Evolutionary conservation across 305 asterid species (phyloP).

Genomic region (Fraxinus platypoda): DNA sequence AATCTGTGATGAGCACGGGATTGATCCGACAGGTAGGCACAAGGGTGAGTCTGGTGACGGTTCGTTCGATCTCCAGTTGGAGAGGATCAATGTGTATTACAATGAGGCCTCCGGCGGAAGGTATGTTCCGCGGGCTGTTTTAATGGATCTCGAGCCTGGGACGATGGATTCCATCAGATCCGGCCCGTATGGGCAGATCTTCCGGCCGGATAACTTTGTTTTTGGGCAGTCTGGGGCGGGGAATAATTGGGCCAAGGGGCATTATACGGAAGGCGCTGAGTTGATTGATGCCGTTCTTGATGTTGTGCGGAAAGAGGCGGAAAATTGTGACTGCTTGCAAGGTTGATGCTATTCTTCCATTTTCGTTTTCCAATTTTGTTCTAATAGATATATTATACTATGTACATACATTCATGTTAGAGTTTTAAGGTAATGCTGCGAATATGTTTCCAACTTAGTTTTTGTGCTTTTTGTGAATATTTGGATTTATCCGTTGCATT

Average conservation of each 20-base stretch:
- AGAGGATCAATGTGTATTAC: slow-evolving; percentile 74
- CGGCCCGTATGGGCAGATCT: slow-evolving; percentile 77
- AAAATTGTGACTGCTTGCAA: slow-evolving; percentile 89
- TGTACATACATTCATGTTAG: neutral
- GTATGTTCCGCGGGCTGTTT: slow-evolving; percentile 83
- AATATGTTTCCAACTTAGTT: neutral
- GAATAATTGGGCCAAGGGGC: slow-evolving; percentile 82
- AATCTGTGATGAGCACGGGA: slow-evolving; percentile 78
- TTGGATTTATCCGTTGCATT: neutral
- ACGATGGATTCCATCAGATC: slow-evolving; percentile 93
- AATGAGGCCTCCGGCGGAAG: slow-evolving; percentile 89
- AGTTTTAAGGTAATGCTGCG: neutral
- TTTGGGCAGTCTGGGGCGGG: slow-evolving; percentile 93
- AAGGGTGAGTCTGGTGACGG: slow-evolving; percentile 42
- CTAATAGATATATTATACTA: neutral
- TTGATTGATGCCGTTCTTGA: slow-evolving; percentile 83
- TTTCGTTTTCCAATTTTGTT: neutral
- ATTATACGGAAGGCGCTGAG: slow-evolving; percentile 92
- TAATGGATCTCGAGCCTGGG: slow-evolving; percentile 93
- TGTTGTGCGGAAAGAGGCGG: slow-evolving; percentile 85
- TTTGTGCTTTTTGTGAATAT: neutral
- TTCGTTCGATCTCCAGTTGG: slow-evolving; percentile 45
- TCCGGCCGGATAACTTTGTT: slow-evolving; percentile 77
- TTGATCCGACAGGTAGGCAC: slow-evolving; percentile 65
- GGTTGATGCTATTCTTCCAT: slow-evolving; percentile 32